Conservation (phyloP, 2,329 filamentous ascomycete genomes). For the Furcasterigmium furcatum region DNA sequence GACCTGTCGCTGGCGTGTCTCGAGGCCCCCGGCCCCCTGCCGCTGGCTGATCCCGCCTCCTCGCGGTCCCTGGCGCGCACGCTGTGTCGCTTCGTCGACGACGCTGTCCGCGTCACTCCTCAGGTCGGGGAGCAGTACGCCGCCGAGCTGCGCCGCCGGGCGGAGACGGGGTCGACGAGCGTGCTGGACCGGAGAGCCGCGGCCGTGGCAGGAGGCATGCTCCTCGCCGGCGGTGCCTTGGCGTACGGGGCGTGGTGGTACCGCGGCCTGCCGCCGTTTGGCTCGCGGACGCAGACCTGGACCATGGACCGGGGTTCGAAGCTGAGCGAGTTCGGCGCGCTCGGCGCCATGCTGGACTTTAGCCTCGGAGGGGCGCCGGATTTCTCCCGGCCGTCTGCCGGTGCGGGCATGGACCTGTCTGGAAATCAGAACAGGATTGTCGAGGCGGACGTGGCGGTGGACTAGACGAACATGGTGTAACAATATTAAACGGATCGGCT, state of each 20-base stretch:
- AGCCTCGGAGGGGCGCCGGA: slow-evolving; percentile 1
- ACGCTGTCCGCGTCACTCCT: slow-evolving; percentile 29
- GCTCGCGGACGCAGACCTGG: slow-evolving; percentile 41
- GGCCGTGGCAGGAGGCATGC: slow-evolving; percentile 25
- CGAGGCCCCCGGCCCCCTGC: slow-evolving; percentile 16
- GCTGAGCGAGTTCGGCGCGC: slow-evolving; percentile 41
- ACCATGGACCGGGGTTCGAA: slow-evolving; percentile 21
- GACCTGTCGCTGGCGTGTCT: slow-evolving; percentile 20
- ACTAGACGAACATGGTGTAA: too few species aligned
- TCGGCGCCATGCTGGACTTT: slow-evolving; percentile 39
- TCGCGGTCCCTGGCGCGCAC: slow-evolving; percentile 17
- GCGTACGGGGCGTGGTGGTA: slow-evolving; percentile 37
- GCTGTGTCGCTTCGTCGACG: slow-evolving; percentile 27
- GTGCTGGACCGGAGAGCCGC: slow-evolving; percentile 26
- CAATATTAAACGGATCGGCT: too few species aligned
- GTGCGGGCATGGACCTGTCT: slow-evolving; percentile 3
- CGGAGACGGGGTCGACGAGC: slow-evolving; percentile 24
- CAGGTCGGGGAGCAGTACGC: slow-evolving; percentile 30
- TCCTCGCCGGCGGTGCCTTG: slow-evolving; percentile 32
- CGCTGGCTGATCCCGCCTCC: slow-evolving; percentile 18
- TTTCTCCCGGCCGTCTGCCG: slow-evolving; percentile 4
- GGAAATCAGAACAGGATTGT: slow-evolving; percentile 8
- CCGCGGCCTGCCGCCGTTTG: slow-evolving; percentile 39
- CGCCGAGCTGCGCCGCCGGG: slow-evolving; percentile 30
- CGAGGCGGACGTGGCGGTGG: slow-evolving; percentile 10